These are phyloP conservation scores for Mucuna pruriens DNA, from an alignment of 306 rosid genomes.

Conservation along the genomic window DNA sequence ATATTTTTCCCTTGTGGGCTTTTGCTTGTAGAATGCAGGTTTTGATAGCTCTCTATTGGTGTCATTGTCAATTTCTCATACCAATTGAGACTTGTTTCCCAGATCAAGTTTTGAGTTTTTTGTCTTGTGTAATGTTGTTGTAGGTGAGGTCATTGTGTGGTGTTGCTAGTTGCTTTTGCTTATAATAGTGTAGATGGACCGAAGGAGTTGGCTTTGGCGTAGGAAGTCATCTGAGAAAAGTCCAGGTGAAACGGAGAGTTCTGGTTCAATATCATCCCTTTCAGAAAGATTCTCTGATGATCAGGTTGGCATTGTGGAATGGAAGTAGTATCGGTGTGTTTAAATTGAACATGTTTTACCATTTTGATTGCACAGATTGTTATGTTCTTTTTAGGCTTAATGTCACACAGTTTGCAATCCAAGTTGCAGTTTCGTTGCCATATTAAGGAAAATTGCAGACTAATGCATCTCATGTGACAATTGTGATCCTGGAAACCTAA, in stretches of 20 bases:
- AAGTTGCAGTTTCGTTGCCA: background rate
- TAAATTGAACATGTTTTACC: background rate
- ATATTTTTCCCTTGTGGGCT: background rate
- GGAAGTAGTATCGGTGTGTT: background rate
- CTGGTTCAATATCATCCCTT: slow-evolving; percentile 72
- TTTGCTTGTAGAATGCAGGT: slow-evolving; percentile 25
- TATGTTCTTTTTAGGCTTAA: background rate
- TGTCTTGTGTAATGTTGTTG: slow-evolving; percentile 36
- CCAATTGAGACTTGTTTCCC: slow-evolving; percentile 25
- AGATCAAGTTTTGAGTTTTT: slow-evolving; percentile 28
- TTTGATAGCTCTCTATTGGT: slow-evolving; percentile 31
- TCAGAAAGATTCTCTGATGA: slow-evolving; percentile 86
- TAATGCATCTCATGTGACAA: background rate
- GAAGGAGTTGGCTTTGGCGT: slow-evolving; percentile 84
- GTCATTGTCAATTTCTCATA: background rate
- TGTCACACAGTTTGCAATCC: background rate
- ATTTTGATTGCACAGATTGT: slow-evolving; percentile 22
- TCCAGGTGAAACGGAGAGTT: slow-evolving; percentile 81
- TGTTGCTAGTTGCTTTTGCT: slow-evolving; percentile 36
- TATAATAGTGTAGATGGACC: slow-evolving; percentile 58
- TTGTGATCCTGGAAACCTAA: background rate
- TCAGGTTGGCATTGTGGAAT: slow-evolving; percentile 54
- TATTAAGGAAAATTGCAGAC: background rate
- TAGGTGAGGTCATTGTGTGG: slow-evolving; percentile 42
- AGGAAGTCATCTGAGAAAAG: slow-evolving; percentile 81